Evolutionary conservation across 352 stramenopile species (phyloP).

Genomic region (Pythium sukuiense): DNA sequence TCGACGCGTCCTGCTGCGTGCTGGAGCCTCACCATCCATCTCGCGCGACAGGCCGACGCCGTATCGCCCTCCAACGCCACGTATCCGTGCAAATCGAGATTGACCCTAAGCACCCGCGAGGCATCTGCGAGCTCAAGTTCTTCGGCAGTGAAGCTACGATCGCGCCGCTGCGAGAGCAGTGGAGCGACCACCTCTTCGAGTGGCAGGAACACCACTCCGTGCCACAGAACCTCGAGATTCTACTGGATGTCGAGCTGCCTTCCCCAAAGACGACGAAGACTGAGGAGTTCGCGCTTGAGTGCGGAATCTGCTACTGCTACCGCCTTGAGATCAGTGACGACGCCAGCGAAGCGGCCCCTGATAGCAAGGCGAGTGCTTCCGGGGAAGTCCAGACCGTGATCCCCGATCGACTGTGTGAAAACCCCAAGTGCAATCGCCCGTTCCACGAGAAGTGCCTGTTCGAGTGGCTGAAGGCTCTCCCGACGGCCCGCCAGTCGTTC

Average conservation of each 20-base stretch:
- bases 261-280: conserved; percentile 44
- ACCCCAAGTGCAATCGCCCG: conserved; percentile 74
- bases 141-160: conserved; percentile 72
- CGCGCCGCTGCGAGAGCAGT: conserved; percentile 50
- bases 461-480: conserved; percentile 88
- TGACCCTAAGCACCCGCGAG: conserved; percentile 36
- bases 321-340: conserved; percentile 45
- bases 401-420: conserved; percentile 86
- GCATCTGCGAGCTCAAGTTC: conserved; percentile 66
- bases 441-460: conserved; percentile 90
- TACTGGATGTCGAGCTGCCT: conserved; percentile 65
- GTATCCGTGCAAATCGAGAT: conserved; percentile 79
- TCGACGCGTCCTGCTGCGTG: conserved; percentile 74
- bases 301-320: conserved; percentile 90
- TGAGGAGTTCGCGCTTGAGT: conserved; percentile 82
- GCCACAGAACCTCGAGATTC: conserved; percentile 66
- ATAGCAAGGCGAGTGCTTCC: not conserved
- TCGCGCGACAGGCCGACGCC: conserved; percentile 56
- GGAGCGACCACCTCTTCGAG: conserved; percentile 49
- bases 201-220: conserved; percentile 59
- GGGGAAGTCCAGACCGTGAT: conserved; percentile 36
- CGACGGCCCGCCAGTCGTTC: conserved; percentile 87
- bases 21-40: conserved; percentile 72
- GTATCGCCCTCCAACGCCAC: conserved; percentile 66
- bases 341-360: not conserved